phyloP scores from a whole-genome alignment of 345 rosid species.

The Trapa incisa region DNA sequence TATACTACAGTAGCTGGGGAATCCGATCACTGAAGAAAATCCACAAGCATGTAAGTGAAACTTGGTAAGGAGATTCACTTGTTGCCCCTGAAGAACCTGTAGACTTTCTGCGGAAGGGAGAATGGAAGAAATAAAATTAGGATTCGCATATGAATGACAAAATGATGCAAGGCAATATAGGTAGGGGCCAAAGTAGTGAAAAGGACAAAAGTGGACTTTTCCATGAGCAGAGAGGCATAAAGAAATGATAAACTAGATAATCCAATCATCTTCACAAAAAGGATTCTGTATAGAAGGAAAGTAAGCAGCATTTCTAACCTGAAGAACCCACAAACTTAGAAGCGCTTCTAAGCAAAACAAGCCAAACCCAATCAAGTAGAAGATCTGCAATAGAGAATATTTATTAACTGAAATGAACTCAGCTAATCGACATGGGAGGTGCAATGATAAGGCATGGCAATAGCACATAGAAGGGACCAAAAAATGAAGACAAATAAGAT shows the following conservation, averaged over 20 bases:
- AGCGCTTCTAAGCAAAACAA: conserved; percentile 82
- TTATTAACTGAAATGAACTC: conserved; percentile 2
- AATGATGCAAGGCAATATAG: not conserved
- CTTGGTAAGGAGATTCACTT: conserved; percentile 23
- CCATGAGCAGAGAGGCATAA: not conserved
- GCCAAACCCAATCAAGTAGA: conserved; percentile 80
- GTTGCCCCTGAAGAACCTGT: conserved; percentile 69
- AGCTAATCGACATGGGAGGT: not conserved
- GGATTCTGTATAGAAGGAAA: not conserved
- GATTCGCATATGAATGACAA: not conserved
- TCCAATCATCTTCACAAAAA: not conserved
- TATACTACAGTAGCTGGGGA: not conserved
- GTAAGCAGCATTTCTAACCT: conserved; percentile 33
- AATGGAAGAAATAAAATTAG: not conserved
- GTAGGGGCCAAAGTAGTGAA: not conserved
- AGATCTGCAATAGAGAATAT: conserved; percentile 41
- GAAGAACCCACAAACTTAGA: conserved; percentile 94
- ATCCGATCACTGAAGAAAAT: not conserved
- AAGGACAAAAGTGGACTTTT: not conserved
- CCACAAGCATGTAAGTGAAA: not conserved
- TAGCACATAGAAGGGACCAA: not conserved
- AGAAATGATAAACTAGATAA: not conserved
- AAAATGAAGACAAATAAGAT: not conserved
- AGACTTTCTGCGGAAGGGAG: conserved; percentile 52
- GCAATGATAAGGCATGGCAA: not conserved